These are phyloP conservation scores for Taphrina pruni DNA, from an alignment of 1,139 yeast species.

Conservation along the genomic window DNA sequence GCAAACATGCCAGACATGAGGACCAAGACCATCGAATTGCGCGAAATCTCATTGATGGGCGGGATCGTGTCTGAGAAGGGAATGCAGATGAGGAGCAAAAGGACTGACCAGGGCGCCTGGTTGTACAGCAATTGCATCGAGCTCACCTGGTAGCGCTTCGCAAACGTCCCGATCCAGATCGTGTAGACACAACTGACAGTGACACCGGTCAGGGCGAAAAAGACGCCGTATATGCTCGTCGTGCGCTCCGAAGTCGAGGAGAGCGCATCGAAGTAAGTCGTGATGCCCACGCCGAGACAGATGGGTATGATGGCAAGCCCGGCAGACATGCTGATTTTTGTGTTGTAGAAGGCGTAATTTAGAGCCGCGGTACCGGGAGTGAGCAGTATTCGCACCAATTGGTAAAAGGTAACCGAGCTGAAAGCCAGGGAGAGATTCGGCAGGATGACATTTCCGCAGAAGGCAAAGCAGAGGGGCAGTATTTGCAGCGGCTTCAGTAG, in stretches of 20 bases:
- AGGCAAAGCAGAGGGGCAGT: constrained; percentile 40
- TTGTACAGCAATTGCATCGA: constrained; percentile 39
- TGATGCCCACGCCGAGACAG: constrained; percentile 37
- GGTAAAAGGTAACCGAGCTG: constrained; percentile 36
- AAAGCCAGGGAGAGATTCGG: constrained; percentile 38
- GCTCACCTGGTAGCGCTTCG: constrained; percentile 35
- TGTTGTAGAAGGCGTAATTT: constrained; percentile 38
- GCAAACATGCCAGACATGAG: constrained; percentile 38
- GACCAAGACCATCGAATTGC: constrained; percentile 24
- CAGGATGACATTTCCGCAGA: constrained; percentile 38
- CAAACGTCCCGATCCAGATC: constrained; percentile 40
- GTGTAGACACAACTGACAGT: constrained; percentile 38
- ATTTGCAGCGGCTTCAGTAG: constrained; percentile 24
- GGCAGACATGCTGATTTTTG: constrained; percentile 25
- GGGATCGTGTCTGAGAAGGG: constrained; percentile 40
- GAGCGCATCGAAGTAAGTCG: constrained; percentile 38
- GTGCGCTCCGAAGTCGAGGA: constrained; percentile 19
- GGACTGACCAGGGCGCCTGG: constrained; percentile 36
- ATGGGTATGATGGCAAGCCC: constrained; percentile 28
- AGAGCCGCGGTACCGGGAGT: constrained; percentile 37
- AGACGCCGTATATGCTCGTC: constrained; percentile 35
- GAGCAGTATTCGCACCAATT: constrained; percentile 37
- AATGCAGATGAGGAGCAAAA: constrained; percentile 27
- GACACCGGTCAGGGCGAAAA: constrained; percentile 37
- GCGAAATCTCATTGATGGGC: constrained; percentile 22